These are phyloP conservation scores for Cucurbita ficifolia DNA, from an alignment of 306 rosid genomes.

Conservation along the genomic window DNA sequence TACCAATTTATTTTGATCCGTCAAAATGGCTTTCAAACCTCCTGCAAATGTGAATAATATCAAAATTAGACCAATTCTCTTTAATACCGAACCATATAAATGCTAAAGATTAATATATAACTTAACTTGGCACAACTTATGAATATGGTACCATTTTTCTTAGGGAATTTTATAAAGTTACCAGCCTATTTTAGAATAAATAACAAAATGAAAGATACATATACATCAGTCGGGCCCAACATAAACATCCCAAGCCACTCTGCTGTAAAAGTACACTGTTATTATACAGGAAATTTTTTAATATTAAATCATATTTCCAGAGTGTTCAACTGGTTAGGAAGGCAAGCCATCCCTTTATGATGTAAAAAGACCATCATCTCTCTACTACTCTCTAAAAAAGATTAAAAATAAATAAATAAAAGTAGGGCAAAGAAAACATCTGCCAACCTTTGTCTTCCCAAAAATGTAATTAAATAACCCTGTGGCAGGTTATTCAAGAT, in stretches of 20 bases:
- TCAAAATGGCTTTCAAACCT: conserved; percentile 80
- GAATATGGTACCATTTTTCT: neutral
- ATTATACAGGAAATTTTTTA: neutral
- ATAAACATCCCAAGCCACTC: neutral
- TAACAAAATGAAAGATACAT: neutral
- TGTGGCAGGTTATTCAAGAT: neutral
- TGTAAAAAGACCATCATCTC: neutral
- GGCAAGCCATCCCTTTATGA: neutral
- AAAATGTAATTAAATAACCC: neutral
- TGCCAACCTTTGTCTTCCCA: neutral
- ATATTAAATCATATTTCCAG: neutral
- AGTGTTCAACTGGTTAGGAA: neutral
- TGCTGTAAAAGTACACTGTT: neutral
- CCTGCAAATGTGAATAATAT: conserved; percentile 39
- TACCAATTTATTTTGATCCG: conserved; percentile 93
- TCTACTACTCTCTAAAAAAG: neutral
- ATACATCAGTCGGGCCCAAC: neutral
- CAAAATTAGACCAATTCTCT: neutral
- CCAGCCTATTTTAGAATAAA: neutral
- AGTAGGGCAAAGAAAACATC: neutral
- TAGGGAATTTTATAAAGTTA: neutral
- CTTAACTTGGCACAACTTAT: neutral
- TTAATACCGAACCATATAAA: neutral
- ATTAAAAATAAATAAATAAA: neutral
- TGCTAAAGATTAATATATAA: neutral